Conservation (phyloP, 2,329 filamentous ascomycete genomes). For the Colletotrichum brevisporum region DNA sequence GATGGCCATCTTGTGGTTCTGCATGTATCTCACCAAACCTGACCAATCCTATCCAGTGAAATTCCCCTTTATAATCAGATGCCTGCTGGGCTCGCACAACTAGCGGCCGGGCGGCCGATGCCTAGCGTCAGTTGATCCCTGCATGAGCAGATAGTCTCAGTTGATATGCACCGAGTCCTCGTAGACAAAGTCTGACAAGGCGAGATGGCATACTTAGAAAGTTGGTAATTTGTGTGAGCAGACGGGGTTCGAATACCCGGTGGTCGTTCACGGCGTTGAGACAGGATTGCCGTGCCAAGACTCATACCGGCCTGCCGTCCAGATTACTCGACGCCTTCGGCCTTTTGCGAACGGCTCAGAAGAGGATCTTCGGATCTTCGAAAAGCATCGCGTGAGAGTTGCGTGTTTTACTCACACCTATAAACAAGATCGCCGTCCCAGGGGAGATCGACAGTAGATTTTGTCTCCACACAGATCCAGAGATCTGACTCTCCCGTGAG, state of each 20-base stretch:
- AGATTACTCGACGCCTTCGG: neutral
- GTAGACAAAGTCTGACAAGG: neutral
- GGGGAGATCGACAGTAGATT: too few relatives aligned
- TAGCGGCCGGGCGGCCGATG: neutral
- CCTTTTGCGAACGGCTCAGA: too few relatives aligned
- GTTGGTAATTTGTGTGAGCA: too few relatives aligned
- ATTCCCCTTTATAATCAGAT: neutral
- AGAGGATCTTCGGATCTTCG: neutral
- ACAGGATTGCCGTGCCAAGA: conserved; percentile 12
- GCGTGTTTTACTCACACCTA: neutral
- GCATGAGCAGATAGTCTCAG: neutral
- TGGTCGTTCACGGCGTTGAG: conserved; percentile 8
- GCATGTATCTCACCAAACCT: neutral
- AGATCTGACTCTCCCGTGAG: too few relatives aligned
- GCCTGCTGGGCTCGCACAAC: neutral
- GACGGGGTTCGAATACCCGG: neutral
- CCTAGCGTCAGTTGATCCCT: neutral
- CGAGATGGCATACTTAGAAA: neutral
- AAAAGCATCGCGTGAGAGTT: too few relatives aligned
- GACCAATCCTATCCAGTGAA: conserved; percentile 1
- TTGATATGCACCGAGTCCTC: neutral
- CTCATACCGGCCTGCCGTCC: neutral
- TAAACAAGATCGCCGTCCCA: too few relatives aligned
- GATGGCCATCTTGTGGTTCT: neutral
- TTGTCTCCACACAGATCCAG: too few relatives aligned